Evolutionary conservation across 257 asterid genomes (phyloP).

Genomic region (Solanum bukasovii): DNA sequence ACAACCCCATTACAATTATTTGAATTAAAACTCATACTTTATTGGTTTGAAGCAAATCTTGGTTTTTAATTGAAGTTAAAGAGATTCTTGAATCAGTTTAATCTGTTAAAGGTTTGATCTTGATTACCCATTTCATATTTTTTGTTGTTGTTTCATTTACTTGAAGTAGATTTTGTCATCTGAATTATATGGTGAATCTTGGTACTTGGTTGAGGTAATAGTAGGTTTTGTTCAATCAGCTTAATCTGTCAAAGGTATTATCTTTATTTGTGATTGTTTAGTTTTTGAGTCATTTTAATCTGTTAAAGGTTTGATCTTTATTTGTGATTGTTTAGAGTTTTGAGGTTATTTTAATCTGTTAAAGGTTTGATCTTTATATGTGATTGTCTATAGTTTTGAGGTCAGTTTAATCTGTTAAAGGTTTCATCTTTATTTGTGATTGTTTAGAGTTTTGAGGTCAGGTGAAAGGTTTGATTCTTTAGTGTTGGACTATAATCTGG

Average conservation of each 20-base stretch:
- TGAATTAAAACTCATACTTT: background rate
- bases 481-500: background rate
- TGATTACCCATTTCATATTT: background rate
- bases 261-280: background rate
- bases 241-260: background rate
- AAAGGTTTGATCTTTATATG: background rate
- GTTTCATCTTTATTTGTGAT: background rate
- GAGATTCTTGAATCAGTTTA: background rate
- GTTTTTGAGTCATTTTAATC: background rate
- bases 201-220: background rate
- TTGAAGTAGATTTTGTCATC: background rate
- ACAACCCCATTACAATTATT: background rate
- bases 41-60: background rate
- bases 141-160: background rate
- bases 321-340: background rate
- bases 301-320: background rate
- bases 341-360: background rate
- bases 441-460: background rate
- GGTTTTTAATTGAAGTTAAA: conserved; percentile 3
- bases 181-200: background rate
- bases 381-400: background rate
- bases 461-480: background rate
- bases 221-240: background rate
- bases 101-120: background rate
- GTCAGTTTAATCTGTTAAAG: background rate